phyloP scores from a whole-genome alignment of 805 yeast genomes.

The Candida patagonica region DNA sequence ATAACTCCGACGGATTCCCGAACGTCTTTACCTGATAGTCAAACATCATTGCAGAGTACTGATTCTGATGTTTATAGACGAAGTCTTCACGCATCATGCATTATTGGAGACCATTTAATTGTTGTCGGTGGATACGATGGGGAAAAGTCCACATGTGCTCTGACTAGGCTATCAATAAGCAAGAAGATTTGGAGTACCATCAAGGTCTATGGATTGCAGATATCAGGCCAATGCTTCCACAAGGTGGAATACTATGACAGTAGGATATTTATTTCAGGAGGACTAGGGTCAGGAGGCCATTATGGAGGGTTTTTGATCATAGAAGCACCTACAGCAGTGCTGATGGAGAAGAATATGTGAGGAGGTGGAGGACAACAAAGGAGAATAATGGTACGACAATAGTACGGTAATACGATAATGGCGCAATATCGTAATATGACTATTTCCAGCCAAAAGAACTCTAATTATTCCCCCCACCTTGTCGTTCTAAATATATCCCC shows the following conservation, averaged over 20 bases:
- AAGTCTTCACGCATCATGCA: slow-evolving; percentile 12
- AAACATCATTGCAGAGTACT: too few relatives aligned
- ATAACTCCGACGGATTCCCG: background rate
- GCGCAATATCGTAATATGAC: too few relatives aligned
- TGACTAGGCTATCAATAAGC: slow-evolving; percentile 13
- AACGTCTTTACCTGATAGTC: background rate
- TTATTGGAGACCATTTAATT: slow-evolving; percentile 13
- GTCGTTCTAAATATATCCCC: too few relatives aligned
- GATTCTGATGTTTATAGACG: too few relatives aligned
- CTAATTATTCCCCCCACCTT: too few relatives aligned
- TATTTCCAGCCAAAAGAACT: too few relatives aligned
- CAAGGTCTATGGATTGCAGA: slow-evolving; percentile 14
- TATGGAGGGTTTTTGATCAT: slow-evolving; percentile 13
- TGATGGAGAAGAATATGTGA: too few relatives aligned
- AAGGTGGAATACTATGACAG: slow-evolving; percentile 15
- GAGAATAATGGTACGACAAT: too few relatives aligned
- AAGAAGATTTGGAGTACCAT: slow-evolving; percentile 14
- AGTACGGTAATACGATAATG: too few relatives aligned
- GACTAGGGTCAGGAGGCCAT: slow-evolving; percentile 11
- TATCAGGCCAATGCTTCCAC: slow-evolving; percentile 18
- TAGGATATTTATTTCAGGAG: slow-evolving; percentile 17
- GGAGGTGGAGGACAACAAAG: too few relatives aligned
- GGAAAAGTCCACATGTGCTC: slow-evolving; percentile 8
- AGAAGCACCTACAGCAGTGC: slow-evolving; percentile 13
- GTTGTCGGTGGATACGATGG: slow-evolving; percentile 21